Base-by-base conservation (phyloP, 192 early-diverging fungal genomes). In the Cladochytrium replicatum region DNA sequence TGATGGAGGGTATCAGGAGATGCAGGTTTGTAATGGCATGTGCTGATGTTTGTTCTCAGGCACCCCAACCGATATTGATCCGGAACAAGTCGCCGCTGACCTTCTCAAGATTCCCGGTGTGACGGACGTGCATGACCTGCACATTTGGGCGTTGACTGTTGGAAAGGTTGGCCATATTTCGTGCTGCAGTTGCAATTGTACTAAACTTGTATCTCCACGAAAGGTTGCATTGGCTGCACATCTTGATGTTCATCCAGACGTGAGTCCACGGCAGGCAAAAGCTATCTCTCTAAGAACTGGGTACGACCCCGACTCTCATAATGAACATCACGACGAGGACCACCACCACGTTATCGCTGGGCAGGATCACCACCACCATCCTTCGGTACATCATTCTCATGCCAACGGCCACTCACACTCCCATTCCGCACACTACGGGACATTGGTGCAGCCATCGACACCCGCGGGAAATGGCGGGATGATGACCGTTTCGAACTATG, bases 1-100 rank as follows among this genome's bases (percentile, higher is more conserved):
- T 89, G 24, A 87, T 89, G 86, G 84, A 89, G 69, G 67, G 85
- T 66, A 58, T 15, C 0, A 22, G n/a, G 21, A 13, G 27, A n/a
- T 53, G 22, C 34, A 24, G 15, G 17, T 43, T 2, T 17, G 19
- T n/a, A 42, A 19, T 8, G 29, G 4, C 6, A 17, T 56, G n/a
- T 26, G 25, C 17, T 34, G 2, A 48, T 31, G n/a, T 58, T n/a
- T 41, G 24, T 39, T 57, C 8, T 24, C 39, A 71, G 67, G 59
- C 0, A 68, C 65, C 28, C 80, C 80, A 4, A 25, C 32, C 0
- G 61, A 64, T 5, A 69, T 82, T 32, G 68, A 78, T 50, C 50
- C 63, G 1, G 58, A 64, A 9, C 55, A 55, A 0, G 55, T 82
- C 30, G 57, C 52, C 11, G 49, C 48, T 5, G 66, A 74, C 1